A percentile compares a stretch with the other conserved stretches of the same genome.
phyloP scores from a whole-genome alignment of 108 stramenopile species.

The Pseudonitzschia multistriata region DNA sequence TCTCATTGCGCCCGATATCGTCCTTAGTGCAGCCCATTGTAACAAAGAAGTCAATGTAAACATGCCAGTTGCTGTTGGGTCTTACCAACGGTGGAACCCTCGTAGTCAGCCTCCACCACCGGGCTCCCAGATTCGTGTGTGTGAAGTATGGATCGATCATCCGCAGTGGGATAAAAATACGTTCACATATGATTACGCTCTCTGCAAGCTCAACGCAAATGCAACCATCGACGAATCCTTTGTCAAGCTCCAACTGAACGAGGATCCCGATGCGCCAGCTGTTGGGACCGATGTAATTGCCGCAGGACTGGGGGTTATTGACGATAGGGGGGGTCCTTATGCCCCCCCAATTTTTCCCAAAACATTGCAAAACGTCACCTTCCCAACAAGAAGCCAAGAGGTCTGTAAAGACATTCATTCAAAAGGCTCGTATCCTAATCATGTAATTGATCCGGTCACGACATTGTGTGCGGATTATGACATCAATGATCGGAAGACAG shows the following conservation, averaged over 20 bases:
- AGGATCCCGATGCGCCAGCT: neutral
- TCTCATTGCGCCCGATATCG: slow-evolving; percentile 45
- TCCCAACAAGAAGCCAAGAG: too few relatives aligned
- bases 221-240: neutral
- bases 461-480: too few relatives aligned
- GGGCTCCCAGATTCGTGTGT: neutral
- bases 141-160: neutral
- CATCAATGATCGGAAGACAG: too few relatives aligned
- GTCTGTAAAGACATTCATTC: too few relatives aligned
- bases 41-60: neutral
- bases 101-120: too few relatives aligned
- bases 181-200: neutral
- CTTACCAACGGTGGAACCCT: too few relatives aligned
- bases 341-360: too few relatives aligned
- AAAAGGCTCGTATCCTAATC: too few relatives aligned
- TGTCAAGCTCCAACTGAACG: neutral
- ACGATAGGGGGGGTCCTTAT: too few relatives aligned
- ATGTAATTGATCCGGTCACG: too few relatives aligned
- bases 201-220: neutral
- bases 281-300: neutral
- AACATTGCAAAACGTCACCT: too few relatives aligned
- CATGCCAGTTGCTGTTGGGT: neutral
- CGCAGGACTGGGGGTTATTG: neutral
- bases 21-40: slow-evolving; percentile 57
- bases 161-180: neutral